Conservation (phyloP, 306 rosid species). For the Malus sylvestris region DNA sequence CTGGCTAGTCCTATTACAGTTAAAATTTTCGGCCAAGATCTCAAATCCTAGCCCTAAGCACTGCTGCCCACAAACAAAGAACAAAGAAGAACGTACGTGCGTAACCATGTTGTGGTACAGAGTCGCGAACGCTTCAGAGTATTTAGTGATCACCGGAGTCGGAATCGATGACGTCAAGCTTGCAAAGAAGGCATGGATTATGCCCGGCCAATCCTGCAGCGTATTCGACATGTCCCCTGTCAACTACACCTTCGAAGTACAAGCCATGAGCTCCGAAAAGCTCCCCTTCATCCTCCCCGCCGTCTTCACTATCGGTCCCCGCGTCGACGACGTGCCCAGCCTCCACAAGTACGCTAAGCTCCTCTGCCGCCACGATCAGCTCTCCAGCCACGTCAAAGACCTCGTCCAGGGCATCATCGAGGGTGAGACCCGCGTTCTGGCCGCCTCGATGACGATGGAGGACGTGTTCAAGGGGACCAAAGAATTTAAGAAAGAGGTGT, state of each 20-base stretch:
- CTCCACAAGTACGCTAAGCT: conserved; percentile 53
- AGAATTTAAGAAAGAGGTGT: conserved; percentile 50
- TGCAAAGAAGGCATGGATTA: conserved; percentile 48
- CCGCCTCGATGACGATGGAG: conserved; percentile 67
- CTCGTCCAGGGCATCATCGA: conserved; percentile 56
- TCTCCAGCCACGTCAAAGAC: conserved; percentile 44
- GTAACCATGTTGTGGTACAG: neutral
- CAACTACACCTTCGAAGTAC: conserved; percentile 72
- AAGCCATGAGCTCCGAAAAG: conserved; percentile 70
- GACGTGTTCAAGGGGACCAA: conserved; percentile 32
- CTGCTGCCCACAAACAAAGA: no score
- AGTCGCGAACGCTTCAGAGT: conserved; percentile 30
- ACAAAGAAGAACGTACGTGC: no score
- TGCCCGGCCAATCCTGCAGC: conserved; percentile 36
- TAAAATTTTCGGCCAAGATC: no score
- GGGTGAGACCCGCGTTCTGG: conserved; percentile 65
- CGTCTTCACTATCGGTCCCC: conserved; percentile 61
- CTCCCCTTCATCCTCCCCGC: conserved; percentile 61
- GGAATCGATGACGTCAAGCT: conserved; percentile 37
- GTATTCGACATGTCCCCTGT: conserved; percentile 51
- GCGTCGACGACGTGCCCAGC: conserved; percentile 18
- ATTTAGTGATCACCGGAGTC: conserved; percentile 26
- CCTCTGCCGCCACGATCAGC: conserved; percentile 34
- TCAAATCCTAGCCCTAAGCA: no score
- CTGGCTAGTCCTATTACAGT: no score